Evolutionary conservation across 306 rosid species (phyloP), one percentile per base, ranked within the genome.

Genomic region (Trichosanthes cucumerina): DNA sequence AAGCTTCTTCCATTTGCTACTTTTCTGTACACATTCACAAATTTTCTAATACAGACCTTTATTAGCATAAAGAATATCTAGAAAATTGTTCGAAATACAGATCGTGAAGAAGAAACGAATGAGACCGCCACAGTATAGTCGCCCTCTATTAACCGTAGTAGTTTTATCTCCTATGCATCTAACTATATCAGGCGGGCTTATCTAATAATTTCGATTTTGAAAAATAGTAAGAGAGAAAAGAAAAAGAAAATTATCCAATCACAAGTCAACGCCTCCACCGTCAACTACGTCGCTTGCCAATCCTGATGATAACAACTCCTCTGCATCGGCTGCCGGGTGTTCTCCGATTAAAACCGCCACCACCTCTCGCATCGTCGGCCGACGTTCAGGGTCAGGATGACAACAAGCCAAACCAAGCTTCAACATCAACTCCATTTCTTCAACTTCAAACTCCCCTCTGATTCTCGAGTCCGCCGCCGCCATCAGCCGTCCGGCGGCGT

Each of bases 331-430:
- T 0, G 86, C 79, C 0, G 63, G 58, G 5, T 82, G 81, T 80
- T 89, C 89, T 1, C 96, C 89, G 1, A 85, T 79, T 74, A 95
- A 83, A 19, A 95, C 79, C 4, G 89, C 89, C 24, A 86, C 87
- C n/a, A 95, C 90, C 49, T 95, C 98, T 79, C 81, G 87, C 93
- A 95, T 92, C 50, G 80, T 84, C 5, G 98, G 98, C 76, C 98
- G 85, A 50, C 89, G 87, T 47, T 26, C 86, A 0, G 98, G 97
- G 38, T 91, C 90, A 9, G 96, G 98, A 75, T 95, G 97, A 78
- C 98, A 95, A 81, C 95, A 90, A 81, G 95, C 87, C 80, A 95
- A 79, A 21, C 98, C 97, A 82, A 95, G 96, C 85, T 95, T 95
- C 86, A 92, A 79, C 26, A 84, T 77, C 87, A 78, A 78, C 82